Evolutionary conservation across 129 eudicot species (phyloP).

Genomic region (Flaveria brownii): DNA sequence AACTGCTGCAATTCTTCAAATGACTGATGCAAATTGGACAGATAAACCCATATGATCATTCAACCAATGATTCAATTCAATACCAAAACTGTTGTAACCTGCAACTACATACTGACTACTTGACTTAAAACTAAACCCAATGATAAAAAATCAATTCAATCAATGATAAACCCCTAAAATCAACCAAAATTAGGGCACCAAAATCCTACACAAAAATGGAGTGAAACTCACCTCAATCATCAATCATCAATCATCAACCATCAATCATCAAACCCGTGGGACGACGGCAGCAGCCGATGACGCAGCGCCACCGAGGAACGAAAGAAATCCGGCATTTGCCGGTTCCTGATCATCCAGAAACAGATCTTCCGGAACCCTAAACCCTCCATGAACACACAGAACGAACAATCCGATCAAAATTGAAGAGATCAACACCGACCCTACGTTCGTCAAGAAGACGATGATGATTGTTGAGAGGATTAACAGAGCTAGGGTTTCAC

Average conservation of each 20-base stretch:
- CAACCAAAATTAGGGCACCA: background rate
- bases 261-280: conserved; percentile 43
- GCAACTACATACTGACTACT: no score
- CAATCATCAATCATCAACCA: background rate
- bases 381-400: conserved; percentile 74
- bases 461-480: conserved; percentile 57
- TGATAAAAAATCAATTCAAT: background rate
- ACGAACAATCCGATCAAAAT: conserved; percentile 55
- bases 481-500: conserved; percentile 60
- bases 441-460: conserved; percentile 72
- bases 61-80: no score
- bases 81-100: background rate
- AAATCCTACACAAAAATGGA: conserved; percentile 6
- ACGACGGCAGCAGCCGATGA: conserved; percentile 56
- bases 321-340: conserved; percentile 60
- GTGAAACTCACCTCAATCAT: background rate
- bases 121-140: no score
- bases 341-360: conserved; percentile 77
- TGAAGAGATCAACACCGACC: conserved; percentile 68
- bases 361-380: conserved; percentile 73
- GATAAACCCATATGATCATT: no score
- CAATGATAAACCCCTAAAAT: no score
- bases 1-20: no score
- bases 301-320: conserved; percentile 81
- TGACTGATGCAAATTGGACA: no score